Base-by-base conservation (phyloP, 192 early-diverging fungal genomes). In the Mortierella hygrophila region DNA sequence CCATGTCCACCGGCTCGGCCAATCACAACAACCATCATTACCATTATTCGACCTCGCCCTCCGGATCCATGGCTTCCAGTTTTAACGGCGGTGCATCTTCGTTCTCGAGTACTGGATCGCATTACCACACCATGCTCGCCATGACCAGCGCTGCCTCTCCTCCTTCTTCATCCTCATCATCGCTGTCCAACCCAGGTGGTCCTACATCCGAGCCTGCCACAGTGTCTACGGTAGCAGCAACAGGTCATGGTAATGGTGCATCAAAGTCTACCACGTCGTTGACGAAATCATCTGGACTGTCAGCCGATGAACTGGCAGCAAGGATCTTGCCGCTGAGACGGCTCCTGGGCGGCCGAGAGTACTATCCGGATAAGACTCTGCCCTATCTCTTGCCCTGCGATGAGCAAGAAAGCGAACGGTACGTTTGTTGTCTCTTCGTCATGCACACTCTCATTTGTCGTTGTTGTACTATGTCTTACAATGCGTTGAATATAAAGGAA, bases 341-440 rank as follows among this genome's bases (percentile, higher is more conserved):
- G 10, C 13, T 86, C 3, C 63, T 86, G 4, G 79, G 84, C 20
- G 79, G 84, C 0, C 84, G 84, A 13, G 84, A 86, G 37, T 86
- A 86, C 32, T 65, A 81, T 42, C 79, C 84, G n/a, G 84, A 86
- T 52, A 86, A 78, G 70, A 86, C 84, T 0, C 46, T 86, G 26
- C 84, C 84, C 32, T 86, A 86, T 74, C 84, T 86, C 21, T 42
- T 86, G 76, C 84, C 84, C 2, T 86, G 84, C 35, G 84, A 86
- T 60, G 84, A 86, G 54, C 84, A 86, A 68, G 84, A 86, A 29
- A 47, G 84, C 10, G 84, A 86, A 29, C 73, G 84, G 84, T 81
- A 86, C 72, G 38, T 40, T 40, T 40, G 38, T 32, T 29, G 2
- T 32, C 11, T 32, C 23, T 65, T 44, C 42, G 9, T 46, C 44